These are phyloP conservation scores for Hemileia vastatrix DNA, from an alignment of 1,284 basidiomycete species.

Conservation along the genomic window DNA sequence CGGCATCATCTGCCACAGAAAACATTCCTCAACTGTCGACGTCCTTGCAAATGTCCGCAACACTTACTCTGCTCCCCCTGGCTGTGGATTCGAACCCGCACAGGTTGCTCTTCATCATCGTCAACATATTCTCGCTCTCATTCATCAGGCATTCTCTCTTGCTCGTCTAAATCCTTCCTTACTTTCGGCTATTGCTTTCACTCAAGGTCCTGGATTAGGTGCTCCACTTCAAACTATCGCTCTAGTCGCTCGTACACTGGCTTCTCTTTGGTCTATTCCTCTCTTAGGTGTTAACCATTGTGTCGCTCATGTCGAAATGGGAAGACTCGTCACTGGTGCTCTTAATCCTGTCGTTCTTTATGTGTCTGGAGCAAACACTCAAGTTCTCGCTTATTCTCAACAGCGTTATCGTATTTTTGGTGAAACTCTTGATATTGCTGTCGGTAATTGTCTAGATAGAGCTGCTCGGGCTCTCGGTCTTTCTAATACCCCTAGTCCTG, in stretches of 20 bases:
- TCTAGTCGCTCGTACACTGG: conserved; percentile 83
- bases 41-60: conserved; percentile 61
- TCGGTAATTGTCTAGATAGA: conserved; percentile 95
- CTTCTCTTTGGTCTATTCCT: conserved; percentile 78
- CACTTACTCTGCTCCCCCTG: conserved; percentile 96
- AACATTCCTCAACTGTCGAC: conserved; percentile 38
- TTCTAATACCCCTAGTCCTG: conserved; percentile 90
- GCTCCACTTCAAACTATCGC: conserved; percentile 91
- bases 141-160: conserved; percentile 57
- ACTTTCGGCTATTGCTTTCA: conserved; percentile 5
- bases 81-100: conserved; percentile 88
- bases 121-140: conserved; percentile 76
- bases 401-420: conserved; percentile 98
- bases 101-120: conserved; percentile 95
- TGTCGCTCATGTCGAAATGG: conserved; percentile 99
- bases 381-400: conserved; percentile 96
- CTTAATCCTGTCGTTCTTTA: conserved; percentile 95
- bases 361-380: conserved; percentile 97
- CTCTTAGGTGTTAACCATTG: conserved; percentile 97
- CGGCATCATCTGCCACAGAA: conserved; percentile 77
- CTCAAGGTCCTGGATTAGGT: conserved; percentile 90
- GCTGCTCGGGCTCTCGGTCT: conserved; percentile 94
- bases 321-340: conserved; percentile 84
- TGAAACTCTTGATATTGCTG: conserved; percentile 96
- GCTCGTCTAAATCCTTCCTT: background rate